Evolutionary conservation across 164 flowering plant genomes (phyloP).

Genomic region (Magnolia sinica): DNA sequence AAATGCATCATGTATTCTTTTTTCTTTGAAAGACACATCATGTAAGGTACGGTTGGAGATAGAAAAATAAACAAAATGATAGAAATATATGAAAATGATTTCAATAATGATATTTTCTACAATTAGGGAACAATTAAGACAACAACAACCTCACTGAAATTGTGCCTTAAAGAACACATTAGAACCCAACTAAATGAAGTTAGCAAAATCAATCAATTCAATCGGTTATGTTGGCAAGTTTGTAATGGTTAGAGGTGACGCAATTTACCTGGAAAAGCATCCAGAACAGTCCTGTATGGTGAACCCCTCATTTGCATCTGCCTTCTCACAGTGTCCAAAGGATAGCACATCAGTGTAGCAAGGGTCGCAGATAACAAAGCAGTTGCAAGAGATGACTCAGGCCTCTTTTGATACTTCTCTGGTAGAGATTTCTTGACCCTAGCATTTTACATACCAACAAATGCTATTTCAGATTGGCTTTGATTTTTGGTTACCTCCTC

Average conservation of each 20-base stretch:
- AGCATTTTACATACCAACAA: constrained; percentile 10
- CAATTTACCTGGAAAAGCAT: constrained; percentile 75
- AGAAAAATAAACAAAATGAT: too few species aligned
- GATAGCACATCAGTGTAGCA: constrained; percentile 92
- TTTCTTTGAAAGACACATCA: background rate
- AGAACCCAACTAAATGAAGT: background rate
- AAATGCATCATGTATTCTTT: background rate
- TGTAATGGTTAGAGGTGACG: background rate
- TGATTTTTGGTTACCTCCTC: background rate
- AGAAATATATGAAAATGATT: too few species aligned
- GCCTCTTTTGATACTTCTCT: constrained; percentile 67
- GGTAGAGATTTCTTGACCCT: constrained; percentile 94
- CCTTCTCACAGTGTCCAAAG: constrained; percentile 90
- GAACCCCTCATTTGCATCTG: constrained; percentile 98
- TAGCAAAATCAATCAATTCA: background rate
- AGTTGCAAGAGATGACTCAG: constrained; percentile 73
- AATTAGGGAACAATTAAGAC: too few species aligned
- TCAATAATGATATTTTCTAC: too few species aligned
- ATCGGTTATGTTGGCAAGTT: background rate
- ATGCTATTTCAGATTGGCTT: background rate
- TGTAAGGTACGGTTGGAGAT: background rate
- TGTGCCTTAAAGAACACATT: background rate
- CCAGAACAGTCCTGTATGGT: constrained; percentile 79
- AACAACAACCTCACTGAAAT: background rate
- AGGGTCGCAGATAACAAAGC: constrained; percentile 78